These are phyloP conservation scores for Esteya vermicola DNA, from an alignment of 2,329 filamentous ascomycete genomes.

Conservation along the genomic window DNA sequence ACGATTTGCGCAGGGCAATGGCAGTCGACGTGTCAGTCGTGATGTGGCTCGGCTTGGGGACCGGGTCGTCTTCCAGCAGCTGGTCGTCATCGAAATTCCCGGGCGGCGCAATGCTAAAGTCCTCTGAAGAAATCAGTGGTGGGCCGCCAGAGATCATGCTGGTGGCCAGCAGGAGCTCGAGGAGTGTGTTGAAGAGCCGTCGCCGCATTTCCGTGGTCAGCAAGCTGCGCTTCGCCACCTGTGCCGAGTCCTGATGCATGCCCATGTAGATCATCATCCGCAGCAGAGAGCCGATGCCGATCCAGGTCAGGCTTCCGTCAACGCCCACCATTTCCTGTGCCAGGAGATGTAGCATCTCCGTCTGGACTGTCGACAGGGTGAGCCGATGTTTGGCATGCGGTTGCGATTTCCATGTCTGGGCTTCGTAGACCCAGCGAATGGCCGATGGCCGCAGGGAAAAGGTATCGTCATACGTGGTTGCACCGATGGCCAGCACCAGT, in stretches of 20 bases:
- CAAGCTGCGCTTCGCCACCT: slow-evolving; percentile 18
- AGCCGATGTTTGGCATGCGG: slow-evolving; percentile 34
- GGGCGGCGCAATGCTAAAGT: slow-evolving; percentile 33
- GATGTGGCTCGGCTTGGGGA: slow-evolving; percentile 5
- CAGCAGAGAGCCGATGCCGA: slow-evolving; percentile 25
- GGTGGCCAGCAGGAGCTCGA: slow-evolving; percentile 30
- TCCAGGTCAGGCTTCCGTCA: slow-evolving; percentile 31
- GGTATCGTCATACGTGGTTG: slow-evolving; percentile 28
- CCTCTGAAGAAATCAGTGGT: slow-evolving; percentile 25
- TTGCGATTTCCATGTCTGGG: slow-evolving; percentile 29
- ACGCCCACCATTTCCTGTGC: slow-evolving; percentile 28
- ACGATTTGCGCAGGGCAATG: slow-evolving; percentile 27
- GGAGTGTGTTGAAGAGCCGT: slow-evolving; percentile 36
- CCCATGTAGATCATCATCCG: slow-evolving; percentile 34
- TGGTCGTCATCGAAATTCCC: slow-evolving; percentile 35
- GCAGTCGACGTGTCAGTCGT: slow-evolving; percentile 34
- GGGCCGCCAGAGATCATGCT: slow-evolving; percentile 30
- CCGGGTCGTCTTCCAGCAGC: slow-evolving; percentile 12
- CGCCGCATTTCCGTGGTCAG: slow-evolving; percentile 29
- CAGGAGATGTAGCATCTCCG: slow-evolving; percentile 33
- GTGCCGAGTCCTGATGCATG: slow-evolving; percentile 30
- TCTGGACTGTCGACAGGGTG: slow-evolving; percentile 33
- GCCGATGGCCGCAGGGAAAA: slow-evolving; percentile 27
- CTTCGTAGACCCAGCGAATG: slow-evolving; percentile 36
- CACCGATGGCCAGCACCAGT: slow-evolving; percentile 36